Conservation (phyloP, 2,329 filamentous ascomycete species). For the Aspergillus sp. region DNA sequence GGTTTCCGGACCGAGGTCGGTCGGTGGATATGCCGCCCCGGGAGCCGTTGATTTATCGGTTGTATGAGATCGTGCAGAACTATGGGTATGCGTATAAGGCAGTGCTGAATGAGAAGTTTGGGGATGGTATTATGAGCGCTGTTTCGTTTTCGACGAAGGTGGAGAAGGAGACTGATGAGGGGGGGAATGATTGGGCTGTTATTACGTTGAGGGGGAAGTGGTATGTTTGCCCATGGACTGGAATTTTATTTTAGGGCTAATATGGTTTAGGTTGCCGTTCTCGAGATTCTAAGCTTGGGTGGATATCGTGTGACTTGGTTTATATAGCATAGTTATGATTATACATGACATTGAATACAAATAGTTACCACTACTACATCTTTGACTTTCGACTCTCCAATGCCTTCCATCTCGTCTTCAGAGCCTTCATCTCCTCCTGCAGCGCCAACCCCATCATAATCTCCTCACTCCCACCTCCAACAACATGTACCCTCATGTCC, state of each 20-base stretch:
- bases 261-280: constrained; percentile 37
- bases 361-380: constrained; percentile 8
- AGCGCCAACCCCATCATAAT: constrained; percentile 33
- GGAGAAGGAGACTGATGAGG: constrained; percentile 84
- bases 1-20: constrained; percentile 73
- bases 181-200: constrained; percentile 74
- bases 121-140: constrained; percentile 93
- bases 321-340: not conserved
- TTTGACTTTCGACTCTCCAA: constrained; percentile 21
- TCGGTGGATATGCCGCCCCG: constrained; percentile 75
- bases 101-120: constrained; percentile 89
- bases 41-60: constrained; percentile 79
- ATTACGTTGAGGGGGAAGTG: constrained; percentile 81
- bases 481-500: constrained; percentile 44
- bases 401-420: constrained; percentile 19
- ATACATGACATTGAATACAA: not conserved
- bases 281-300: constrained; percentile 33
- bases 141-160: constrained; percentile 87
- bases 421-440: constrained; percentile 25
- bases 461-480: constrained; percentile 36
- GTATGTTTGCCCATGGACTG: constrained; percentile 41
- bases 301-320: not conserved
- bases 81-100: constrained; percentile 97
- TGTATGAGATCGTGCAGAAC: constrained; percentile 94
- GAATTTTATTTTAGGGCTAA: constrained; percentile 8